These are phyloP conservation scores for Beauveria sp. DNA, from an alignment of 2,329 filamentous ascomycete genomes.

Conservation along the genomic window DNA sequence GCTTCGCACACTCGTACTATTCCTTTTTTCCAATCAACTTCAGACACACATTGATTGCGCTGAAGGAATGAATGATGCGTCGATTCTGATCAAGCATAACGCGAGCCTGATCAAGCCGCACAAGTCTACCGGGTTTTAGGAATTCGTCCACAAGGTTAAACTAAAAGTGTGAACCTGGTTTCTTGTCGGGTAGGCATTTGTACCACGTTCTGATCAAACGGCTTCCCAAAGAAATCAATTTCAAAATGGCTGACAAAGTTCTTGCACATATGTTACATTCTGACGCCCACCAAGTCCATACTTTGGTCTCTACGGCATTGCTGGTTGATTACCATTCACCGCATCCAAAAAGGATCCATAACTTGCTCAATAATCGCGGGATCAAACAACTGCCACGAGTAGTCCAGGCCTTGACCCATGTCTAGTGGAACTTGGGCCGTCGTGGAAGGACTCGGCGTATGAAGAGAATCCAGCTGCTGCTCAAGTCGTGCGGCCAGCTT, in stretches of 20 bases:
- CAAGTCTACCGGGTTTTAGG: too few species aligned
- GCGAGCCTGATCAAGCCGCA: too few species aligned
- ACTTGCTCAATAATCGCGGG: conserved; percentile 13
- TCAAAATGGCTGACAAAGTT: not conserved
- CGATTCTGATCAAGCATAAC: too few species aligned
- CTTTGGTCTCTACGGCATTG: not conserved
- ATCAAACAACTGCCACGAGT: conserved; percentile 17
- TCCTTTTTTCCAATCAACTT: too few species aligned
- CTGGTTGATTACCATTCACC: not conserved
- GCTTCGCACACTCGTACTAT: too few species aligned
- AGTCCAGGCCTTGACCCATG: conserved; percentile 14
- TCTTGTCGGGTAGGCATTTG: too few species aligned
- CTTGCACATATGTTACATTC: not conserved
- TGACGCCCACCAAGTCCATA: not conserved
- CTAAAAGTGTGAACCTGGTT: too few species aligned
- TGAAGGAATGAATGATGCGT: too few species aligned
- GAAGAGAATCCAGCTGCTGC: conserved; percentile 19
- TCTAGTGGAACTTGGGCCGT: conserved; percentile 12
- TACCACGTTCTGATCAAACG: too few species aligned
- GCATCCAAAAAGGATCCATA: conserved; percentile 12
- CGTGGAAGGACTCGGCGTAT: conserved; percentile 17
- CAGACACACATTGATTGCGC: too few species aligned
- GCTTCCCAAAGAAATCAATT: too few species aligned
- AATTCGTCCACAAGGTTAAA: too few species aligned
- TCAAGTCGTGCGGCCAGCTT: conserved; percentile 20